phyloP scores from a whole-genome alignment of 768 basidiomycete genomes.

The Lactarius trivialis region DNA sequence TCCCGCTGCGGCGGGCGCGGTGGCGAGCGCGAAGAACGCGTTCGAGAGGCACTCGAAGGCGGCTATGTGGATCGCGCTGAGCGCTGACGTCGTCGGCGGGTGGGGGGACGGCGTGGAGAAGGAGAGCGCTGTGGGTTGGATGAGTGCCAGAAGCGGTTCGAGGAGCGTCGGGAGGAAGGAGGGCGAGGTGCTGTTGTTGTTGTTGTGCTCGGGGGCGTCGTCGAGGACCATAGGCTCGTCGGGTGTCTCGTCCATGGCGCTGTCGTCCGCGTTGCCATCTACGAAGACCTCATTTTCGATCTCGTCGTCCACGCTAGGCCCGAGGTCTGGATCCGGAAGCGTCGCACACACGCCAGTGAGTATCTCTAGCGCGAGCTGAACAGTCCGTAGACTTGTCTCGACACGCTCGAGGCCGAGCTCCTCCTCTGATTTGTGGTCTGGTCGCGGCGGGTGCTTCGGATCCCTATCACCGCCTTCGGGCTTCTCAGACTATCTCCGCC shows the following conservation, averaged over 20 bases:
- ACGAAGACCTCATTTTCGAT: conserved; percentile 38
- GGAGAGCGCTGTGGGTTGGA: conserved; percentile 72
- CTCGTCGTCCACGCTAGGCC: conserved; percentile 30
- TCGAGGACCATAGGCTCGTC: conserved; percentile 28
- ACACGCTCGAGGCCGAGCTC: conserved; percentile 68
- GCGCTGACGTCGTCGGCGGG: conserved; percentile 81
- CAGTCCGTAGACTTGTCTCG: conserved; percentile 63
- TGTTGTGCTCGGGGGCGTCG: conserved; percentile 5
- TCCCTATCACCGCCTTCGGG: conserved; percentile 36
- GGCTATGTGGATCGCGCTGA: conserved; percentile 76
- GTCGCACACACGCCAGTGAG: conserved; percentile 85
- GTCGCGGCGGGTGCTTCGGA: conserved; percentile 29
- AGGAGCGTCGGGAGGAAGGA: conserved; percentile 58
- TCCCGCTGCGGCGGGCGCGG: conserved; percentile 37
- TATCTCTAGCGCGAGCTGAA: conserved; percentile 82
- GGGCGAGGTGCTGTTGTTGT: conserved; percentile 20
- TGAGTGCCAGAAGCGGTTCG: conserved; percentile 57
- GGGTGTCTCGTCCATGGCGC: conserved; percentile 31
- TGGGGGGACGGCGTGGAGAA: conserved; percentile 74
- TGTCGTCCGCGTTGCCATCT: conserved; percentile 38
- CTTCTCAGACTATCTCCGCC: conserved; percentile 39
- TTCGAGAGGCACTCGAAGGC: conserved; percentile 91
- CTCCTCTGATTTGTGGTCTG: conserved; percentile 65
- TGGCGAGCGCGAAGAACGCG: conserved; percentile 68
- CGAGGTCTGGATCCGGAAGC: conserved; percentile 65